Base-by-base conservation (phyloP, 2,329 filamentous ascomycete species). In the Pseudogymnoascus sp. region DNA sequence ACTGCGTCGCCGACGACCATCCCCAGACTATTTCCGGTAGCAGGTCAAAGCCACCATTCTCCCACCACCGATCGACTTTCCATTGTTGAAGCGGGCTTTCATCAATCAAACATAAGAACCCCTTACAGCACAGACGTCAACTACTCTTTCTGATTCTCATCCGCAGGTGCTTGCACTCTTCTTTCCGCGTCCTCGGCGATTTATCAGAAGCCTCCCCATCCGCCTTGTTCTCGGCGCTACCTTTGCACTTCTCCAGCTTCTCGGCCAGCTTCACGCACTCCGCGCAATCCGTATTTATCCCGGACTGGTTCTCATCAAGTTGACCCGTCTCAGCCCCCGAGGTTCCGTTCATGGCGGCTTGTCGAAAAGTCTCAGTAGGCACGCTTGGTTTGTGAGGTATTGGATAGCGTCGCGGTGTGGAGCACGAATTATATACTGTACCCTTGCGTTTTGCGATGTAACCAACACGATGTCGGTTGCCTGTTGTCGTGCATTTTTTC, bases 261-360 rank as follows among this genome's bases (percentile, higher is more conserved):
- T 40, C 31, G 6, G 62, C 62, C 5, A 63, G 23, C 36, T 63
- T 61, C 14, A 21, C 82, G 67, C 72, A 74, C 0, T 77, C 75
- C 4, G 72, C 76, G 10, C 51, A 57, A 36, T 57, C 11, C 16
- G 3, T 21, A 34, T 57, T 57, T 8, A 57, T 34, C 10, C 16
- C 51, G n/a, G 16, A 57, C 4, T 57, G 51, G 29, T 18, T 36
- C 12, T 21, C 51, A 21, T 16, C 10, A 16, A 21, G 16, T 34
- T 34, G 51, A 7, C 29, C 16, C n/a, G 51, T 29, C 5, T 4
- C 29, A 18, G n/a, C 8, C 51, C 16, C 29, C n/a, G n/a, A 57
- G 5, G 51, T 36, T 34, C n/a, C 29, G 51, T 57, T 57, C 51
- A 57, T 57, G 5, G n/a, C 6, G 2, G n/a, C 29, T 57, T 36